Percentiles rank a stretch among this genome's conserved stretches.
These are phyloP conservation scores for Cerrena zonata DNA, from an alignment of 1,284 basidiomycete genomes.

Conservation along the genomic window DNA sequence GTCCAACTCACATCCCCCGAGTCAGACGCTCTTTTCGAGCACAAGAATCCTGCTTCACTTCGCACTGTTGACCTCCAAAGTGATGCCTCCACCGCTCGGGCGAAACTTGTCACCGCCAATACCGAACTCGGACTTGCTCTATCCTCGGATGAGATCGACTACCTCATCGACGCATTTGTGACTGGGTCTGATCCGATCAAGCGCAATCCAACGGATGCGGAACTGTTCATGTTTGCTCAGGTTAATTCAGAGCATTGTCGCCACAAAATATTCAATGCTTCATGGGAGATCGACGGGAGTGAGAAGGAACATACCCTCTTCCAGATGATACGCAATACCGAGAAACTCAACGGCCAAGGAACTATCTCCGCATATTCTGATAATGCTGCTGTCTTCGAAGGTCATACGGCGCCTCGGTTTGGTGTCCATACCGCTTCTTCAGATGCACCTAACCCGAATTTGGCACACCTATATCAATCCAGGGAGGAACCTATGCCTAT, in stretches of 20 bases:
- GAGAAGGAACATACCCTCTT: slow-evolving; percentile 80
- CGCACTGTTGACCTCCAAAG: slow-evolving; percentile 59
- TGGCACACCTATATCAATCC: slow-evolving; percentile 48
- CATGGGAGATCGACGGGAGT: slow-evolving; percentile 83
- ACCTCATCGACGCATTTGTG: slow-evolving; percentile 86
- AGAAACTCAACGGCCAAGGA: slow-evolving; percentile 66
- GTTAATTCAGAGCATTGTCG: slow-evolving; percentile 99
- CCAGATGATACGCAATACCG: slow-evolving; percentile 97
- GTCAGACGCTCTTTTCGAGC: slow-evolving; percentile 64
- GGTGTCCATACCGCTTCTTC: slow-evolving; percentile 43
- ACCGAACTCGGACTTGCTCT: slow-evolving; percentile 85
- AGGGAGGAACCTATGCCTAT: slow-evolving; percentile 77
- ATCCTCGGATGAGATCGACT: slow-evolving; percentile 85
- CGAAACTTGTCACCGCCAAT: slow-evolving; percentile 75
- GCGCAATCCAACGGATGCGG: slow-evolving; percentile 91
- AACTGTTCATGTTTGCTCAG: slow-evolving; percentile 99
- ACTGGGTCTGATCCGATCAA: slow-evolving; percentile 56
- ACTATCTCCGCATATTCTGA: slow-evolving; percentile 98
- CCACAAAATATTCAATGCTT: slow-evolving; percentile 99
- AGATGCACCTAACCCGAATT: slow-evolving; percentile 29
- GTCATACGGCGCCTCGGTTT: slow-evolving; percentile 77
- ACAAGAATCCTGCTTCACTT: slow-evolving; percentile 64
- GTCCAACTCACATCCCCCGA: slow-evolving; percentile 57
- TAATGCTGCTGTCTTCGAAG: slow-evolving; percentile 92
- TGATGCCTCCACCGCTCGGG: slow-evolving; percentile 35